A percentile compares a stretch with the other conserved stretches of the same genome.
These are phyloP conservation scores for Huntiella moniliformis DNA, from an alignment of 2,329 filamentous ascomycete genomes.

Conservation along the genomic window DNA sequence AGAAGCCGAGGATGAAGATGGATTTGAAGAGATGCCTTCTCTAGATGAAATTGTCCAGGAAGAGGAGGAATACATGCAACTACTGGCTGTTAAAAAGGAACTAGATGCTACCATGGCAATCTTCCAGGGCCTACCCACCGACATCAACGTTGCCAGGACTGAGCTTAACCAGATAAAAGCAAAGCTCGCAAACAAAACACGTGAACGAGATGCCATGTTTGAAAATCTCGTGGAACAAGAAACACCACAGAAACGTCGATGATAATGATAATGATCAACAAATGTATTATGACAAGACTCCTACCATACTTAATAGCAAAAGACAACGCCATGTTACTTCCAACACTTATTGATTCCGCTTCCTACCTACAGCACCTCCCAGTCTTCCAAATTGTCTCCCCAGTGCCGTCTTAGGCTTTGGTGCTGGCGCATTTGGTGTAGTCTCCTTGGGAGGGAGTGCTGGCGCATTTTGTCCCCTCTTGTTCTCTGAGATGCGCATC, in stretches of 20 bases:
- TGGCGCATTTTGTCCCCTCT: slow-evolving; percentile 16
- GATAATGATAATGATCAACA: not conserved
- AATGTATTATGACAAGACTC: not conserved
- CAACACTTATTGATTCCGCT: slow-evolving; percentile 23
- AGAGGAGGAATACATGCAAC: slow-evolving; percentile 16
- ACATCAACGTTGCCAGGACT: slow-evolving; percentile 47
- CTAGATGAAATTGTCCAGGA: slow-evolving; percentile 1
- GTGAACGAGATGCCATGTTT: slow-evolving; percentile 53
- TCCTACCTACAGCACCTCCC: slow-evolving; percentile 51
- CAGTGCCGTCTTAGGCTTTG: slow-evolving; percentile 40
- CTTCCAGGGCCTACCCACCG: slow-evolving; percentile 55
- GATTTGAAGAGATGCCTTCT: slow-evolving; percentile 2
- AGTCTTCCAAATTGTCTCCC: slow-evolving; percentile 51
- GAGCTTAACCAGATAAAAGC: slow-evolving; percentile 49
- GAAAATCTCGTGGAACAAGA: slow-evolving; percentile 49
- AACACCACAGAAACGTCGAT: slow-evolving; percentile 9
- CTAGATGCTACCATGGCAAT: slow-evolving; percentile 43
- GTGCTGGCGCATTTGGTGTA: slow-evolving; percentile 24
- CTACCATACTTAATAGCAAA: not conserved
- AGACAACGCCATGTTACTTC: not conserved
- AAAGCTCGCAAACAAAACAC: slow-evolving; percentile 42
- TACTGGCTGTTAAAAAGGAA: slow-evolving; percentile 39
- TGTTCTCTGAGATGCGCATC: slow-evolving; percentile 23
- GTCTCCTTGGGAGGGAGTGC: slow-evolving; percentile 24
- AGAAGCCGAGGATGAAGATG: not conserved